Evolutionary conservation across 176 grass and related monocot species (phyloP).

Genomic region (Oryza officinalis): DNA sequence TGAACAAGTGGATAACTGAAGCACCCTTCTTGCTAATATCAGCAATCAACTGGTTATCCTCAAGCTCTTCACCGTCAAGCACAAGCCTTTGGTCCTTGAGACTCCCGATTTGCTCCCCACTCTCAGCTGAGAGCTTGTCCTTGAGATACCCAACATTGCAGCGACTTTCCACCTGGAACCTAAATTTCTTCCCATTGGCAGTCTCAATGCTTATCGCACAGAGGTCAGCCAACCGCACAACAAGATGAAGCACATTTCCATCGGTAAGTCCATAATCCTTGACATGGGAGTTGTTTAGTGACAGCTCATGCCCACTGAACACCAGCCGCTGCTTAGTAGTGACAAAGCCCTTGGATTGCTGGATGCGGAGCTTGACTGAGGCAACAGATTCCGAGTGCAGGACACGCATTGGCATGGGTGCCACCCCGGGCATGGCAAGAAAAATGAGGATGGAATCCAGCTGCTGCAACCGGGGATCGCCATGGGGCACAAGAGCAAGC

Average conservation of each 20-base stretch:
- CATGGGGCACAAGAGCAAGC: slow-evolving; percentile 7
- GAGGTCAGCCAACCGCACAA: slow-evolving; percentile 41
- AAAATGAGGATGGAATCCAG: slow-evolving; percentile 53
- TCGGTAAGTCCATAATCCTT: slow-evolving; percentile 51
- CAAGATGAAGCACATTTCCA: slow-evolving; percentile 49
- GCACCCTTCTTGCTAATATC: slow-evolving; percentile 39
- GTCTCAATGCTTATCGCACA: slow-evolving; percentile 41
- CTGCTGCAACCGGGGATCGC: not conserved
- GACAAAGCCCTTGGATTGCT: slow-evolving; percentile 44
- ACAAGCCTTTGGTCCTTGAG: slow-evolving; percentile 37
- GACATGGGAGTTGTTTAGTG: slow-evolving; percentile 27
- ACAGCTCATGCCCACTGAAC: slow-evolving; percentile 44
- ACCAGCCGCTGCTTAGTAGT: slow-evolving; percentile 51
- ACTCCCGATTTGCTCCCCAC: not conserved
- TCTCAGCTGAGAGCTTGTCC: slow-evolving; percentile 37
- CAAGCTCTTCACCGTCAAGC: slow-evolving; percentile 43
- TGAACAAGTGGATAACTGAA: slow-evolving; percentile 48
- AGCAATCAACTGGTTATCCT: slow-evolving; percentile 47
- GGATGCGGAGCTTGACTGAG: slow-evolving; percentile 59
- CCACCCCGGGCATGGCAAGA: slow-evolving; percentile 29
- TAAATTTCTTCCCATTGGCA: slow-evolving; percentile 30
- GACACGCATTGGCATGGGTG: slow-evolving; percentile 29
- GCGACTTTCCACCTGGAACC: slow-evolving; percentile 35
- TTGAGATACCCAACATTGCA: slow-evolving; percentile 44
- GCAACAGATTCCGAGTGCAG: slow-evolving; percentile 51